Percentiles rank a stretch among this genome's conserved stretches.
Evolutionary conservation across 1,284 basidiomycete genomes (phyloP).

Genomic region (Ceraceosorus guamensis): DNA sequence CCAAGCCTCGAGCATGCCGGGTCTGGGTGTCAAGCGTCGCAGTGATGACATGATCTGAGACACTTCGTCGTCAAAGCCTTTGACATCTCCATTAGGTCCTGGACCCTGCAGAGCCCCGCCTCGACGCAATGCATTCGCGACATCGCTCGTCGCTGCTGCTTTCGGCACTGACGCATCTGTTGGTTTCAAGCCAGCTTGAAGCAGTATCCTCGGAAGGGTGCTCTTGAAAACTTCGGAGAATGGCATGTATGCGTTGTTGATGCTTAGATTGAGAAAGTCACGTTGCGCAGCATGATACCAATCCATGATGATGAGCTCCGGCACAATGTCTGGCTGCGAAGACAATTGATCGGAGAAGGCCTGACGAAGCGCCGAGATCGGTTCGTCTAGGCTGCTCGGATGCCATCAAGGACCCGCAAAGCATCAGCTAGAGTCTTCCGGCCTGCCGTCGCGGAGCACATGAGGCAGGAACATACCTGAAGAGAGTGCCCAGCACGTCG

Average conservation of each 20-base stretch:
- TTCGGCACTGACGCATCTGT: not conserved
- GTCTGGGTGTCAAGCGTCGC: slow-evolving; percentile 22
- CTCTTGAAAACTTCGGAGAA: slow-evolving; percentile 31
- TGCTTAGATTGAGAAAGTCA: slow-evolving; percentile 31
- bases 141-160: not conserved
- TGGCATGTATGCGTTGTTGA: slow-evolving; percentile 27
- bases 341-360: slow-evolving; percentile 24
- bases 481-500: slow-evolving; percentile 41
- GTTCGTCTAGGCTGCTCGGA: slow-evolving; percentile 12
- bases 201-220: slow-evolving; percentile 26
- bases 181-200: slow-evolving; percentile 28
- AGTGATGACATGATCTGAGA: slow-evolving; percentile 31
- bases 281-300: slow-evolving; percentile 40
- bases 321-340: slow-evolving; percentile 19
- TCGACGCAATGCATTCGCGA: slow-evolving; percentile 8
- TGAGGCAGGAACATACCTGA: not conserved
- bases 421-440: too few relatives aligned
- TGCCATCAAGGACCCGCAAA: too few relatives aligned
- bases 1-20: slow-evolving; percentile 35
- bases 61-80: slow-evolving; percentile 13
- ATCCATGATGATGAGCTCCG: slow-evolving; percentile 36
- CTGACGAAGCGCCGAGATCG: slow-evolving; percentile 20
- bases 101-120: slow-evolving; percentile 8
- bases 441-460: too few relatives aligned
- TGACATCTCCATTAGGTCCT: not conserved